These are phyloP conservation scores for Coccomyxa sp. DNA, from an alignment of 139 green algal genomes.

Conservation along the genomic window DNA sequence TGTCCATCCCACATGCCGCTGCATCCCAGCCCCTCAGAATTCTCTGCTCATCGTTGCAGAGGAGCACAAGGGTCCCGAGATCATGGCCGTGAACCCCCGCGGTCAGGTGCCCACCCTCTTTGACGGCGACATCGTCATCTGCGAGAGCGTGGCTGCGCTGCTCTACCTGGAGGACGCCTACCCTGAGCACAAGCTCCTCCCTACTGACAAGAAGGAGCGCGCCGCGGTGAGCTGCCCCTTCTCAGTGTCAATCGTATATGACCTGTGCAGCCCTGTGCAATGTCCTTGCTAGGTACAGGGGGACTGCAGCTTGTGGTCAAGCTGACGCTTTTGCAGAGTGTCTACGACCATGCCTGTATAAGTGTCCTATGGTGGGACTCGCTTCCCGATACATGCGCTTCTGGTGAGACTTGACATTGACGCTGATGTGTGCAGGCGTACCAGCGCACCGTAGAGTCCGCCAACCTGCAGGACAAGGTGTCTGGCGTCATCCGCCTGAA, in stretches of 20 bases:
- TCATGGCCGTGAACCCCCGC: conserved; percentile 33
- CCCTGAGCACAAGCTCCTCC: conserved; percentile 18
- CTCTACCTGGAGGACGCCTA: conserved; percentile 34
- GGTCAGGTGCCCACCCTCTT: conserved; percentile 37
- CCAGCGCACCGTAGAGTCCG: not conserved
- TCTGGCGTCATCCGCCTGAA: not conserved
- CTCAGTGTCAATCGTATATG: not conserved
- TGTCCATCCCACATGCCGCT: not conserved
- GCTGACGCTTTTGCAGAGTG: not conserved
- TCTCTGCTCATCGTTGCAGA: conserved; percentile 14
- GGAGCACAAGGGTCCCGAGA: conserved; percentile 29
- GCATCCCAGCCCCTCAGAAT: not conserved
- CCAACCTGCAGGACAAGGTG: not conserved
- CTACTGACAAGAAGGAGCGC: not conserved
- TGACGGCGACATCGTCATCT: conserved; percentile 31
- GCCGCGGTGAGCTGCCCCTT: not conserved
- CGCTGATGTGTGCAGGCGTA: not conserved
- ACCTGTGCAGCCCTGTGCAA: not conserved
- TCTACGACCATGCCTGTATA: not conserved
- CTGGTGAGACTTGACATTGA: not conserved
- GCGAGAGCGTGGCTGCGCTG: conserved; percentile 29
- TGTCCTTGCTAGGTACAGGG: not conserved
- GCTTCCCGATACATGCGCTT: not conserved
- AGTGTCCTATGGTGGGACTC: no score
- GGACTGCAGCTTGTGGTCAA: not conserved